These are phyloP conservation scores for Neoarthrinium moseri DNA, from an alignment of 2,329 filamentous ascomycete genomes.

Conservation along the genomic window DNA sequence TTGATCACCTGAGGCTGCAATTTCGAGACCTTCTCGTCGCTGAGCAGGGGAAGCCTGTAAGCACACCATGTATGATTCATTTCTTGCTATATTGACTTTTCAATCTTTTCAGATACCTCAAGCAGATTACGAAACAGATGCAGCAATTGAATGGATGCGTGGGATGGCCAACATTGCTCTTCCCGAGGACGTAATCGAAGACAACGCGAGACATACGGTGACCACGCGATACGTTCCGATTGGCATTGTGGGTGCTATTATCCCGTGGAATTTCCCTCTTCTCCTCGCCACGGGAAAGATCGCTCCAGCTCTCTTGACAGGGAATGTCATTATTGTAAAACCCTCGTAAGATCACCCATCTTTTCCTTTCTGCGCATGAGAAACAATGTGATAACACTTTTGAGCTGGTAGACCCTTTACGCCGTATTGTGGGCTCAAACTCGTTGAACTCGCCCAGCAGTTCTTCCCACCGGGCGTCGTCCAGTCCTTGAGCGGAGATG, in stretches of 20 bases:
- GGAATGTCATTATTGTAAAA: conserved; percentile 46
- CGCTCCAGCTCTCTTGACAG: conserved; percentile 39
- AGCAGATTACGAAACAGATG: conserved; percentile 13
- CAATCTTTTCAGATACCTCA: neutral
- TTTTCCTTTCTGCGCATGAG: neutral
- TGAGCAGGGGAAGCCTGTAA: conserved; percentile 17
- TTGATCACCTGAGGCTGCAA: conserved; percentile 10
- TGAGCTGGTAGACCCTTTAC: conserved; percentile 30
- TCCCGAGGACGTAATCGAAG: conserved; percentile 31
- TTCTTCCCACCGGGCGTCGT: conserved; percentile 43
- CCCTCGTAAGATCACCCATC: conserved; percentile 29
- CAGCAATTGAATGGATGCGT: conserved; percentile 17
- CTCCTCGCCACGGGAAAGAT: conserved; percentile 38
- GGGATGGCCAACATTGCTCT: conserved; percentile 24
- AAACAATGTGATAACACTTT: no score
- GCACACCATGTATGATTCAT: neutral
- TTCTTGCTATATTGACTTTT: neutral
- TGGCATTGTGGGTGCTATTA: conserved; percentile 43
- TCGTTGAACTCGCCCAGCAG: conserved; percentile 35
- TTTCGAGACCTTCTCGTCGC: conserved; percentile 13
- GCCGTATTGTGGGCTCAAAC: conserved; percentile 36
- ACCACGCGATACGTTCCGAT: conserved; percentile 28
- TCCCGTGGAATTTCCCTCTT: conserved; percentile 49
- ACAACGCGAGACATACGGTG: conserved; percentile 29
- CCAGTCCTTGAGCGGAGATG: conserved; percentile 41